A percentile compares a stretch with the other conserved stretches of the same genome.
These are phyloP conservation scores for Nemophila menziesii DNA, from an alignment of 257 asterid species.

Conservation along the genomic window DNA sequence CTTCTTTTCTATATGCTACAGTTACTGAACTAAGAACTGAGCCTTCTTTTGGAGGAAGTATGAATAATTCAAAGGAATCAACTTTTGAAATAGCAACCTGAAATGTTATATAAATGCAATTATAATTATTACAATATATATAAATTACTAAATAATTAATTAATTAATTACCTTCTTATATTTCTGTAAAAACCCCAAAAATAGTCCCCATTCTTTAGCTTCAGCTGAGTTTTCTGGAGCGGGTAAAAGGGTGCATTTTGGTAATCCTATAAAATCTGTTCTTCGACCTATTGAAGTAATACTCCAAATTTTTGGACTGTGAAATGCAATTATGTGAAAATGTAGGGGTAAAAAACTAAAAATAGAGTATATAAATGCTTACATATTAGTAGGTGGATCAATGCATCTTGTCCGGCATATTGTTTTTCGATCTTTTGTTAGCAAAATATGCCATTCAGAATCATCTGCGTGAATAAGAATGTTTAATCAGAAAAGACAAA, in stretches of 20 bases:
- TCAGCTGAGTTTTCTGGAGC: conserved; percentile 39
- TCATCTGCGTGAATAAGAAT: conserved; percentile 26
- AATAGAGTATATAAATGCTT: conserved; percentile 15
- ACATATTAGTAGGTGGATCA: conserved; percentile 42
- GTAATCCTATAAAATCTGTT: conserved; percentile 22
- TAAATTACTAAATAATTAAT: background rate
- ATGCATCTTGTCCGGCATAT: conserved; percentile 38
- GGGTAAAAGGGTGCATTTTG: conserved; percentile 27
- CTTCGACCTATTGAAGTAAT: conserved; percentile 22
- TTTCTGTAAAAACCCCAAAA: conserved; percentile 33
- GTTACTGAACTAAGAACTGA: conserved; percentile 17
- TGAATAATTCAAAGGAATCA: conserved; percentile 30
- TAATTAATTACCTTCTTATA: conserved; percentile 28
- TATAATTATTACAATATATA: background rate
- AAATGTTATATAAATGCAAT: conserved; percentile 12
- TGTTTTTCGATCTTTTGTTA: conserved; percentile 35
- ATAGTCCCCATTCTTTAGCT: conserved; percentile 45
- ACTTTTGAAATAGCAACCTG: conserved; percentile 51
- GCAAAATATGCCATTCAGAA: conserved; percentile 18
- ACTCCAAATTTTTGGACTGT: conserved; percentile 43
- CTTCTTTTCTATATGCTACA: conserved; percentile 24
- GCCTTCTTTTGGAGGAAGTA: conserved; percentile 33
- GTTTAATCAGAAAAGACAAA: background rate
- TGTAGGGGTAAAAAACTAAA: conserved; percentile 4
- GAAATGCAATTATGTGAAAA: too few species aligned